These are phyloP conservation scores for Saturnispora zaruensis DNA, from an alignment of 805 yeast species.

Conservation along the genomic window DNA sequence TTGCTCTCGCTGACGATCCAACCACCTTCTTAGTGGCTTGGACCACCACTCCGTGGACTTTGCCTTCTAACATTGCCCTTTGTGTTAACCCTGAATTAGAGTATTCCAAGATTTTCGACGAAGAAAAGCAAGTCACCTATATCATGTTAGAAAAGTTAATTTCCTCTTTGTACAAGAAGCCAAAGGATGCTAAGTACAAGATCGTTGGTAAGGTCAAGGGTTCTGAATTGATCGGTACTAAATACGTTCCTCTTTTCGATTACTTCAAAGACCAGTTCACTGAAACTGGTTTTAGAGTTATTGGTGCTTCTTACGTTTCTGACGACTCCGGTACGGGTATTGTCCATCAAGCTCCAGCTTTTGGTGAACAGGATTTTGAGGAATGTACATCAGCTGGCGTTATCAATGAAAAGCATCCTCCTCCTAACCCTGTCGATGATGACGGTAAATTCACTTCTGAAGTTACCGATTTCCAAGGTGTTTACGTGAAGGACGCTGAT, in stretches of 20 bases:
- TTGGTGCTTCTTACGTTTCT: slow-evolving; percentile 76
- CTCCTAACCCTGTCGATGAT: slow-evolving; percentile 96
- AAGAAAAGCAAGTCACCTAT: slow-evolving; percentile 71
- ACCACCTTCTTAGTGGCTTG: slow-evolving; percentile 86
- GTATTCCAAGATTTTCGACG: slow-evolving; percentile 87
- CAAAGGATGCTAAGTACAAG: slow-evolving; percentile 79
- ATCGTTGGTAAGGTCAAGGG: slow-evolving; percentile 77
- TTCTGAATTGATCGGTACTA: slow-evolving; percentile 65
- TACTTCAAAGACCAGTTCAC: slow-evolving; percentile 70
- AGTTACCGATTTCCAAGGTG: slow-evolving; percentile 68
- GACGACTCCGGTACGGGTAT: slow-evolving; percentile 98
- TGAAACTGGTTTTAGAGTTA: slow-evolving; percentile 75
- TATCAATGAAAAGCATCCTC: slow-evolving; percentile 53
- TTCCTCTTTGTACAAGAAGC: slow-evolving; percentile 86
- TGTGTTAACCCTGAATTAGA: slow-evolving; percentile 89
- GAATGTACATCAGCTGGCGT: slow-evolving; percentile 73
- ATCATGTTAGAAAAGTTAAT: slow-evolving; percentile 78
- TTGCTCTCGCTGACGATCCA: slow-evolving; percentile 72
- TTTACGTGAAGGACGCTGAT: slow-evolving; percentile 94
- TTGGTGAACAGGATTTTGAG: slow-evolving; percentile 96
- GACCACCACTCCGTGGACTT: slow-evolving; percentile 99
- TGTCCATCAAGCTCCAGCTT: slow-evolving; percentile 97
- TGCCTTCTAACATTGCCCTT: slow-evolving; percentile 87
- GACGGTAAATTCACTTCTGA: slow-evolving; percentile 73
- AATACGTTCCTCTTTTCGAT: slow-evolving; percentile 76